A percentile compares a stretch with the other conserved stretches of the same genome.
Conservation (phyloP, 768 basidiomycete genomes). For the Termitomyces eurrhizus region DNA sequence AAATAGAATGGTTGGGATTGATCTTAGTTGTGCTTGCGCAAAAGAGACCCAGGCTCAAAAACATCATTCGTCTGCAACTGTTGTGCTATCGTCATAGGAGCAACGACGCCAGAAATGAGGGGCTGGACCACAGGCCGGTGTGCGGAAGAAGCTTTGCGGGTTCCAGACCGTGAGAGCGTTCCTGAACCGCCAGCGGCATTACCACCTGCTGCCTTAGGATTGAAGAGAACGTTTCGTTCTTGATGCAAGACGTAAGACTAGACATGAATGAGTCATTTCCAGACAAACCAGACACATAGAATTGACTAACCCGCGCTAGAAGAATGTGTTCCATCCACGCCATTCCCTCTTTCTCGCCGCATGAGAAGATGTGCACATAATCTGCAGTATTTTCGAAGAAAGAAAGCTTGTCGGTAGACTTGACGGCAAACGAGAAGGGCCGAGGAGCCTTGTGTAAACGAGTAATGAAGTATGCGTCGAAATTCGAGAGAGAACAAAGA, state of each 20-base stretch:
- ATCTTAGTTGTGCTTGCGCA: conserved; percentile 44
- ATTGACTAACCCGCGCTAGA: conserved; percentile 67
- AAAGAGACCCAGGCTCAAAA: conserved; percentile 75
- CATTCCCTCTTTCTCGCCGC: conserved; percentile 67
- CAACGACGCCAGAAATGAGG: conserved; percentile 31
- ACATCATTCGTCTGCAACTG: conserved; percentile 32
- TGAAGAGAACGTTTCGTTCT: conserved; percentile 68
- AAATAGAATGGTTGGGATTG: background rate
- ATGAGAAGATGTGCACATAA: conserved; percentile 84
- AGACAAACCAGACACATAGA: conserved; percentile 6
- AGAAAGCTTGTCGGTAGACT: conserved; percentile 82
- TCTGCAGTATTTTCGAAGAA: conserved; percentile 87
- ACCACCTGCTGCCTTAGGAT: conserved; percentile 30
- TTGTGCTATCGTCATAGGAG: conserved; percentile 29
- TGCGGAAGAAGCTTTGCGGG: conserved; percentile 30
- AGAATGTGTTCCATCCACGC: conserved; percentile 79
- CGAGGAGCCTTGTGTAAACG: conserved; percentile 80
- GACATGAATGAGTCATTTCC: conserved; percentile 2
- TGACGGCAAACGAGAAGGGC: conserved; percentile 79
- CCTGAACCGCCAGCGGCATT: conserved; percentile 20
- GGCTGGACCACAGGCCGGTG: conserved; percentile 20
- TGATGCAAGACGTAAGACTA: conserved; percentile 84
- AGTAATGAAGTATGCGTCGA: conserved; percentile 82
- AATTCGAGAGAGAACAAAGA: conserved; percentile 83
- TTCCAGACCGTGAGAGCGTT: conserved; percentile 35